Evolutionary conservation across 176 grass and related monocot species (phyloP).

Genomic region (Triticum aestivum): IWGSC_CS_RefSeq_v2.1 NC_057794.1:258586345-258586844

Average conservation of each 20-base stretch:
- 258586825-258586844: background rate
- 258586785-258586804: constrained; percentile 13
- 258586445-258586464: constrained; percentile 7
- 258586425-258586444: constrained; percentile 64
- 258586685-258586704: background rate
- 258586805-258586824: background rate
- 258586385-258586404: constrained; percentile 99
- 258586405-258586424: constrained; percentile 99
- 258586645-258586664: background rate
- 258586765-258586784: background rate
- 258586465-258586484: constrained; percentile 16
- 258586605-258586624: background rate
- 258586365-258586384: constrained; percentile 85
- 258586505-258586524: background rate
- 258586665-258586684: background rate
- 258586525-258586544: no score
- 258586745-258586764: constrained; percentile 1
- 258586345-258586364: constrained; percentile 89
- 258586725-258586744: constrained; percentile 16
- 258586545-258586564: background rate
- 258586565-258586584: background rate
- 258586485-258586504: constrained; percentile 19
- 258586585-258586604: background rate
- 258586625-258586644: background rate
- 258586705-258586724: no score